Evolutionary conservation across 306 rosid genomes (phyloP).

Genomic region (Ceratonia siliqua): DNA sequence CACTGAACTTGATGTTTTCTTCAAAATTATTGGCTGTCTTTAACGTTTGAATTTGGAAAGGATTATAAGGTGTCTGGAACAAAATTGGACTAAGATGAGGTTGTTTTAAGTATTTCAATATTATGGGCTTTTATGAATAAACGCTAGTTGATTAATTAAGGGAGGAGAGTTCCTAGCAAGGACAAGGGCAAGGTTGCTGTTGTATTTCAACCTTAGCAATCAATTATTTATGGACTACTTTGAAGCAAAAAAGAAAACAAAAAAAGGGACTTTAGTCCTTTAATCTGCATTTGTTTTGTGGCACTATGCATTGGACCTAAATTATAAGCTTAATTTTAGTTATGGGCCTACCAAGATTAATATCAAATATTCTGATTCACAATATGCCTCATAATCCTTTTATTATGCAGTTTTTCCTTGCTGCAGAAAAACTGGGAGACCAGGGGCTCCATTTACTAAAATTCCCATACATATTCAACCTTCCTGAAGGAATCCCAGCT

Average conservation of each 20-base stretch:
- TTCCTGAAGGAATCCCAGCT: slow-evolving; percentile 47
- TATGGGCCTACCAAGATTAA: slow-evolving; percentile 51
- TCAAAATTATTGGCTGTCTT: neutral
- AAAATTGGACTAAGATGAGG: neutral
- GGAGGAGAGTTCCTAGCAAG: neutral
- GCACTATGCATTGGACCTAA: slow-evolving; percentile 53
- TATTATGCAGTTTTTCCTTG: slow-evolving; percentile 5
- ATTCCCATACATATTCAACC: slow-evolving; percentile 10
- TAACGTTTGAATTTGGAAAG: slow-evolving; percentile 2
- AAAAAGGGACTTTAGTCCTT: slow-evolving; percentile 12
- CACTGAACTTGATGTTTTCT: neutral
- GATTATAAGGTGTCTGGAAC: neutral
- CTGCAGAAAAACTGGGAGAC: slow-evolving; percentile 16
- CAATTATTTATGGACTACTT: slow-evolving; percentile 24
- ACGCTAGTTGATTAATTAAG: slow-evolving; percentile 15
- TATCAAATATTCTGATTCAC: slow-evolving; percentile 40
- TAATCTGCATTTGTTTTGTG: slow-evolving; percentile 30
- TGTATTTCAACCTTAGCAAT: slow-evolving; percentile 32
- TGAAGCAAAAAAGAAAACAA: neutral
- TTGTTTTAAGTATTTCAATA: slow-evolving; percentile 5
- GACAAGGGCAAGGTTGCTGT: slow-evolving; percentile 27
- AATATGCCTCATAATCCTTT: slow-evolving; percentile 42
- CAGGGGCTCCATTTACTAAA: slow-evolving; percentile 26
- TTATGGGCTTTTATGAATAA: slow-evolving; percentile 21
- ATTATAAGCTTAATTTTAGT: slow-evolving; percentile 33